Base-by-base conservation (phyloP, 1,284 basidiomycete species). In the Marasmius sp. region DNA sequence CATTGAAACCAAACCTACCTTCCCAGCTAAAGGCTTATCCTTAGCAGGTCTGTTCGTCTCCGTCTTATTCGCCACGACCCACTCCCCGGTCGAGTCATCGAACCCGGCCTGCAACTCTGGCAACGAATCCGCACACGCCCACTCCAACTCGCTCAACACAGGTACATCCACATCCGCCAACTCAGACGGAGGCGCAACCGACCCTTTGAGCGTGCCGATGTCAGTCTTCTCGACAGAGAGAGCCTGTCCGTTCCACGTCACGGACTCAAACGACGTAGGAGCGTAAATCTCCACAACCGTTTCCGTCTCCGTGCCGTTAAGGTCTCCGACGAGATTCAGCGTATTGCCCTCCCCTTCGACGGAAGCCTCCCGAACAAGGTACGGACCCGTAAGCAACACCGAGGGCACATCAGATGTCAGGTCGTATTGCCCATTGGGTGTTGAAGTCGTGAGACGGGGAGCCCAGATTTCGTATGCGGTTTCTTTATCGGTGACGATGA, bases 31-130 rank as follows among this genome's bases (percentile, higher is more conserved):
- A 5, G 77, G 75, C 61, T 78, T 68, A 45, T 14, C 14, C 43
- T 51, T 36, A 65, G 76, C 76, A 6, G 80, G 81, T 50, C 80
- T 70, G 34, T 63, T 65, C 11, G 80, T 82, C 6, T 65, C 69
- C 5, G 80, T 81, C 68, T 81, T 77, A 60, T 81, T 76, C 38
- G 80, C 81, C 9, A 71, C 59, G 0, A 77, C 69, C 78, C 81
- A 82, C 4, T 64, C 67, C 18, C 70, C 70, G 37, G 68, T 65
- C 27, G 67, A 67, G 65, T 81, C 80, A 64, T 79, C 74, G 61
- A 77, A 82, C 0, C 62, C 66, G 2, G 63, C 37, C 14, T 62
- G 57, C 38, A 79, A 65, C 67, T 83, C 81, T 0, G 81, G 81
- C 48, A 83, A 63, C 6, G 78, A 78, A 64, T 83, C 78, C 10